phyloP scores from a whole-genome alignment of 2,329 filamentous ascomycete genomes.

The Cryphonectria carpinicola region DNA sequence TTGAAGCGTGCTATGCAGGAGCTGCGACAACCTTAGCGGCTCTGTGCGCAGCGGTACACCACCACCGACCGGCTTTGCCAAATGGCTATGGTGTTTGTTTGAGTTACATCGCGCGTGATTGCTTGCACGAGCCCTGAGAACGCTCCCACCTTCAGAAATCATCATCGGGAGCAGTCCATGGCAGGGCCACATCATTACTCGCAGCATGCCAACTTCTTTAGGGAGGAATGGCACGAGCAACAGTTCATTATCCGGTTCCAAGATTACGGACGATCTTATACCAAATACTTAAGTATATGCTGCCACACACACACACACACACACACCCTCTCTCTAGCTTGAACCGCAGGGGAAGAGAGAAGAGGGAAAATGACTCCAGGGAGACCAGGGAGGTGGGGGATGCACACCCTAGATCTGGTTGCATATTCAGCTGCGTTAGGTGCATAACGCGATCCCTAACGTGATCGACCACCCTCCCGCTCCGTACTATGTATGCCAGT shows the following conservation, averaged over 20 bases:
- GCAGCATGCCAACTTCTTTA: neutral
- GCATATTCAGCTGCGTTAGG: slow-evolving; percentile 20
- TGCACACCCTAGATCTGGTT: slow-evolving; percentile 2
- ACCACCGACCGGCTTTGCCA: neutral
- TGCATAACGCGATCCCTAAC: slow-evolving; percentile 21
- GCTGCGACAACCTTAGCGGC: neutral
- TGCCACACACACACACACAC: neutral
- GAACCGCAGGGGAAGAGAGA: neutral
- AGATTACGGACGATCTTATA: neutral
- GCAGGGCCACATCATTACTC: neutral
- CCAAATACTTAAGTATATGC: neutral
- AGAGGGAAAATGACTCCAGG: neutral
- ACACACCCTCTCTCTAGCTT: neutral
- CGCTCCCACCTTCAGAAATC: neutral
- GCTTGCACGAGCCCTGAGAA: neutral
- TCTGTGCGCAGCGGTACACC: neutral
- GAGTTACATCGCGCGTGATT: neutral
- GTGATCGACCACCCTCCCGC: slow-evolving; percentile 20
- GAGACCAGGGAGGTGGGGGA: too few species aligned
- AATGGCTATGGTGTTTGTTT: neutral
- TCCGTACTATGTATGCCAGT: slow-evolving; percentile 2
- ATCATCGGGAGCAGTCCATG: neutral
- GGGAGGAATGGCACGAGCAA: neutral
- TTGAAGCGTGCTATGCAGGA: neutral
- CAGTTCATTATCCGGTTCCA: neutral